Evolutionary conservation across 1,284 basidiomycete species (phyloP), one percentile per base, ranked within the genome.

Genomic region (Tremellales sp.): DNA sequence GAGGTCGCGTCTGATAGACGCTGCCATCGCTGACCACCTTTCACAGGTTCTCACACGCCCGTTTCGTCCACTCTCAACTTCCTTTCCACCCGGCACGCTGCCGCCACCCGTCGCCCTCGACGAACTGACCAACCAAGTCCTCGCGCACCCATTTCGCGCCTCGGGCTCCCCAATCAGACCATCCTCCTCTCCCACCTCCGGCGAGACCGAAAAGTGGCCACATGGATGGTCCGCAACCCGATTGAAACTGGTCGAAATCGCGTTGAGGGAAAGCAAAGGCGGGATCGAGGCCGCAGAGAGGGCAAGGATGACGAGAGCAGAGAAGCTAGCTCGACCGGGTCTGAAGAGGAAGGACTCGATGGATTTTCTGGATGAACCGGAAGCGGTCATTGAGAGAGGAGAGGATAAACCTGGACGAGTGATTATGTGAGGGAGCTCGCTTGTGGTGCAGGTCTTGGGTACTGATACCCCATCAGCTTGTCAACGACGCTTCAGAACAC

Each of bases 21-120:
- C 38, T 59, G 5, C 22, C 51, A 16, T 35, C n/a, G 14, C 12
- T 16, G 7, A 25, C 38, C 13, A 31, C 35, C 22, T 13, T 32
- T 19, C 13, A 35, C 38, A 60, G 58, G 43, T 60, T 37, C 55
- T 64, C 6, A 40, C 44, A 4, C 63, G 66, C 22, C 71, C 71
- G 13, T 61, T 57, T 29, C 56, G 54, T 29, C 69, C 68, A 0
- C 40, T 65, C 3, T 57, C 62, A 1, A 48, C 60, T 18, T 56
- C 62, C 9, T 73, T 60, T 43, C 63, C 71, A 4, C 71, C 71
- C 0, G 66, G 66, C 4, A 60, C 66, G 8, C 54, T 73, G 27
- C 71, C 71, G 5, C 65, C 66, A 1, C 51, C 65, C 1, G 41
- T 58, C 6, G 56, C 66, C 5, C 50, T 73, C 14, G 71, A 73